Base-by-base conservation (phyloP, 202 grass and related monocot species). In the Thinopyrum obtusiflorum region DNA sequence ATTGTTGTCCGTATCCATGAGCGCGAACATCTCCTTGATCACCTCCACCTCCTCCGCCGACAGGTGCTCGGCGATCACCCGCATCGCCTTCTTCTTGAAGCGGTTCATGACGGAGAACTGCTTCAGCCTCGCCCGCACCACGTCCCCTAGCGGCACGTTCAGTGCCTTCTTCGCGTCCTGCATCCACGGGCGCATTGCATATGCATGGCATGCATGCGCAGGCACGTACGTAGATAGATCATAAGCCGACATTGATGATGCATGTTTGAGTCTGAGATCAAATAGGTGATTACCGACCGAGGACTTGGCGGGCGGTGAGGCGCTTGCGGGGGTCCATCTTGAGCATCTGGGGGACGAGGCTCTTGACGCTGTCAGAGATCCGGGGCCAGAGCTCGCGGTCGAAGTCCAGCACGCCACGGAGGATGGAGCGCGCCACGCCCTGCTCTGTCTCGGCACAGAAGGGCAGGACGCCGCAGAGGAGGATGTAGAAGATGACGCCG, bases 51-150 rank as follows among this genome's bases (percentile, higher is more conserved):
- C 95, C 70, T 98, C 95, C 82, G 89, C 84, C 2, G 95, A 92
- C 14, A 98, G 89, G 82, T 98, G 95, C 59, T 95, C 95, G 0
- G 95, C 95, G 86, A 98, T 95, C 2, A 98, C 93, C 69, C 93
- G 86, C 95, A 98, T 95, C 4, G 89, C 95, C 89, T 92, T 98
- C 91, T 95, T 98, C 89, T 98, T 98, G 76, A 98, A 89, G 84
- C 80, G 92, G 85, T 98, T 98, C 95, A 98, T 98, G 11, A 93
- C 84, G 0, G 93, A 90, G 81, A 98, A 98, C 83, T 98, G 95
- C 79, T 95, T 94, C 23, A 98, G 93, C 32, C 93, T 85, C 23
- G 91, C 81, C 12, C 93, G 79, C 13, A 98, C 95, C 28, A 98
- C 70, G 78, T 98, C 95, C 3, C 95, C 95, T 11, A 98, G 78